phyloP scores from a whole-genome alignment of 805 yeast genomes.

The Nematodospora valgi region DNA sequence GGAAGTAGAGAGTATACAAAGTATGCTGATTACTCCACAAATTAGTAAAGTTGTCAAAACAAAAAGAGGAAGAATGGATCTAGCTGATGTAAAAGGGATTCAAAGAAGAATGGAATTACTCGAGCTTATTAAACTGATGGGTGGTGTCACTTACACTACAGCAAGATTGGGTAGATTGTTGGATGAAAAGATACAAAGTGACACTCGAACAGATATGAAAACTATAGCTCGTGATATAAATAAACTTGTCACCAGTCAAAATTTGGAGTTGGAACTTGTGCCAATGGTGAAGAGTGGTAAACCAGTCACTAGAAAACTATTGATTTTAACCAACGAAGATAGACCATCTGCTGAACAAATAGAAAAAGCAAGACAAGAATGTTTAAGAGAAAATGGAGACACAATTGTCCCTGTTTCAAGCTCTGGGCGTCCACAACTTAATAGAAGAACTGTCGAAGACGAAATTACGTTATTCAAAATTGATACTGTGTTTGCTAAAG shows the following conservation, averaged over 20 bases:
- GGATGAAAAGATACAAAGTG: conserved; percentile 25
- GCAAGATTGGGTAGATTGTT: conserved; percentile 29
- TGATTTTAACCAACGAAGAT: conserved; percentile 26
- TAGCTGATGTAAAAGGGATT: conserved; percentile 23
- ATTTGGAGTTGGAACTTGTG: conserved; percentile 22
- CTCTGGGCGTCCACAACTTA: background rate
- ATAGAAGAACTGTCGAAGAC: conserved; percentile 23
- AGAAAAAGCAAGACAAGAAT: conserved; percentile 21
- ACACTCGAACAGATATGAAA: conserved; percentile 34
- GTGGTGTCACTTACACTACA: conserved; percentile 37
- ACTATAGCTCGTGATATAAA: conserved; percentile 39
- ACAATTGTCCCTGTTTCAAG: conserved; percentile 5
- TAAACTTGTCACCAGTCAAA: conserved; percentile 18
- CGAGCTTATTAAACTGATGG: conserved; percentile 28
- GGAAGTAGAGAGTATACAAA: too few relatives aligned
- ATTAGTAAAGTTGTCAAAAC: too few relatives aligned
- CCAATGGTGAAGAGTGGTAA: conserved; percentile 25
- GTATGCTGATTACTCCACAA: too few relatives aligned
- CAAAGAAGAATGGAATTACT: conserved; percentile 28
- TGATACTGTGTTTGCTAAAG: conserved; percentile 7
- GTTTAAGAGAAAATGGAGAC: conserved; percentile 22
- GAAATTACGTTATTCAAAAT: conserved; percentile 22
- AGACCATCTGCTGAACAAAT: conserved; percentile 28
- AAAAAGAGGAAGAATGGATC: too few relatives aligned
- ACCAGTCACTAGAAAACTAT: conserved; percentile 25